A percentile compares a stretch with the other conserved stretches of the same genome.
Conservation (phyloP, 2,329 filamentous ascomycete genomes). For the Davidsoniella virescens region DNA sequence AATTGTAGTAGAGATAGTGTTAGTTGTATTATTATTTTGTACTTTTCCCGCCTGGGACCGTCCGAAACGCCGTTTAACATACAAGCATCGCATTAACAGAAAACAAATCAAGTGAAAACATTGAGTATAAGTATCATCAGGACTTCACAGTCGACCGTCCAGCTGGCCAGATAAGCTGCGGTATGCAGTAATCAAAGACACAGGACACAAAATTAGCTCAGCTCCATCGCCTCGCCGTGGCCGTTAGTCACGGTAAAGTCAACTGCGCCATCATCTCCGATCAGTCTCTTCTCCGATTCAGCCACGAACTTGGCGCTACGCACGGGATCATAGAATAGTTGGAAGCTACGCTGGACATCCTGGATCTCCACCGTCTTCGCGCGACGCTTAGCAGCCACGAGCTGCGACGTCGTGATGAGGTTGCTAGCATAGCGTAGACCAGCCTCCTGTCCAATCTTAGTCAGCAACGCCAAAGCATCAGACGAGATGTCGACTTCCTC, state of each 20-base stretch:
- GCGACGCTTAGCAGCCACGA: conserved; percentile 72
- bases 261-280: conserved; percentile 70
- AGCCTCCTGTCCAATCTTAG: conserved; percentile 87
- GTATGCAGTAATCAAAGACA: background rate
- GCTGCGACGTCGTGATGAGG: conserved; percentile 83
- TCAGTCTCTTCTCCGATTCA: conserved; percentile 83
- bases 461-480: conserved; percentile 79
- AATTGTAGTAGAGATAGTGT: background rate
- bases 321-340: conserved; percentile 78
- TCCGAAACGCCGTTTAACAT: conserved; percentile 12
- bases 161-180: background rate
- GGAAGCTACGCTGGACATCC: conserved; percentile 86
- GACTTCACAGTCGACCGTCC: too few relatives aligned
- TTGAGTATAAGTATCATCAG: conserved; percentile 1
- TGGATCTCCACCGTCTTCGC: conserved; percentile 69
- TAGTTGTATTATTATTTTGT: conserved; percentile 12
- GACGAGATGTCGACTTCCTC: conserved; percentile 86
- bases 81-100: conserved; percentile 8
- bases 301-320: conserved; percentile 81
- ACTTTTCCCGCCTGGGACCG: conserved; percentile 10
- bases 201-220: conserved; percentile 21
- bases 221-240: conserved; percentile 36
- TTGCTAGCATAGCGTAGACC: conserved; percentile 94
- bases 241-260: conserved; percentile 44
- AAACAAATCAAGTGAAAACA: conserved; percentile 5